Percentiles rank a stretch among this genome's conserved stretches.
Conservation (phyloP, 1,284 basidiomycete species). For the Cystobasidiaceae sp. region DNA sequence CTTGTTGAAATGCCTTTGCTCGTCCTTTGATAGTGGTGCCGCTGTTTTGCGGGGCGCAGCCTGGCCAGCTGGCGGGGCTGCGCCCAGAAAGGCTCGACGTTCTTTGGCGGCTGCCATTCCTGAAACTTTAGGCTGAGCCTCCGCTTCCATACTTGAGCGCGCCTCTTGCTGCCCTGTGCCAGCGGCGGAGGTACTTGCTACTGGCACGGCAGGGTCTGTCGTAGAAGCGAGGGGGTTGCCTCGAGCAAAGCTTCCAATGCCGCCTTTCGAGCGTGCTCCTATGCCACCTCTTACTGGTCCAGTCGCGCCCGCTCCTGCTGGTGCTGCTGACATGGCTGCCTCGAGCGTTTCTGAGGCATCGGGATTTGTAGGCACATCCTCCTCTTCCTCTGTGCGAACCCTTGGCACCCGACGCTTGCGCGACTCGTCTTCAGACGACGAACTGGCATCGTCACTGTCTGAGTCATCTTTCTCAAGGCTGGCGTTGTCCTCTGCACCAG, state of each 20-base stretch:
- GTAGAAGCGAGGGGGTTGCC: background rate
- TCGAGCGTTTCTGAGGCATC: too few species aligned
- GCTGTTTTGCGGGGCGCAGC: slow-evolving; percentile 44
- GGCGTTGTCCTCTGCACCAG: too few species aligned
- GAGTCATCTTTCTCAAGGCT: too few species aligned
- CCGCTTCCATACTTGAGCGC: too few species aligned
- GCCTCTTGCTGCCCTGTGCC: too few species aligned
- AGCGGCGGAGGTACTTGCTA: slow-evolving; percentile 11
- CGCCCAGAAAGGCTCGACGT: slow-evolving; percentile 35
- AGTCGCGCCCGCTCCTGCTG: background rate
- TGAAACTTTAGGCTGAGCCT: too few species aligned
- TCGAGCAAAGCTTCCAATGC: slow-evolving; percentile 8
- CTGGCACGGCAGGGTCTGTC: slow-evolving; percentile 5
- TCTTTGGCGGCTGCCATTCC: slow-evolving; percentile 24
- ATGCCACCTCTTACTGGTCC: slow-evolving; percentile 41
- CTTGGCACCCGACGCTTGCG: too few species aligned
- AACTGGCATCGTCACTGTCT: too few species aligned
- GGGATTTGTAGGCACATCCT: too few species aligned
- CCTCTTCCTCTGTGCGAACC: too few species aligned
- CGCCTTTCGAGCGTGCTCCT: slow-evolving; percentile 38
- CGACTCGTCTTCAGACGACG: too few species aligned
- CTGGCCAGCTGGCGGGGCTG: background rate
- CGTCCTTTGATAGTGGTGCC: slow-evolving; percentile 58
- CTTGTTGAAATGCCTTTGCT: slow-evolving; percentile 72
- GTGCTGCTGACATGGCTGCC: slow-evolving; percentile 1